Percentiles rank a stretch among this genome's conserved stretches.
phyloP scores from a whole-genome alignment of 805 yeast genomes.

The Sugiyamaella chiloensis region DNA sequence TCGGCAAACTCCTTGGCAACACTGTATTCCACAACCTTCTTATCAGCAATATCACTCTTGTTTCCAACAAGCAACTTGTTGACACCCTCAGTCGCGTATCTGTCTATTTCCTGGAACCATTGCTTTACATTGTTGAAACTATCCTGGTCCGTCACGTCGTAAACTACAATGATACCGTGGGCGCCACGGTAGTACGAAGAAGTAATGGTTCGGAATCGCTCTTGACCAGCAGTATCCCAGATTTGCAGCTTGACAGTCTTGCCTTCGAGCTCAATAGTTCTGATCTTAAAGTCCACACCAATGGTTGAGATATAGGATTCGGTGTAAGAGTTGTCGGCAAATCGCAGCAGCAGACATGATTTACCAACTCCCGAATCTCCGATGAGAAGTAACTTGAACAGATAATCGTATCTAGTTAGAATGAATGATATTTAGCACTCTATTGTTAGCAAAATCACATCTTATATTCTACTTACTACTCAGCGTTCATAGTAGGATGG shows the following conservation, averaged over 20 bases:
- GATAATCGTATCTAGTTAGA: constrained; percentile 83
- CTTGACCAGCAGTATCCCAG: constrained; percentile 99
- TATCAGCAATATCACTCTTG: constrained; percentile 90
- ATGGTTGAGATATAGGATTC: constrained; percentile 96
- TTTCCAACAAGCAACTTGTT: constrained; percentile 94
- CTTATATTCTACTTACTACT: constrained; percentile 8
- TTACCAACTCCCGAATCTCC: constrained; percentile 99
- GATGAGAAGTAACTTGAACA: constrained; percentile 89
- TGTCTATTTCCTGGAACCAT: constrained; percentile 98
- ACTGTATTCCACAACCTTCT: constrained; percentile 92
- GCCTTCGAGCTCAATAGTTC: constrained; percentile 79
- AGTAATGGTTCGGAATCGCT: constrained; percentile 95
- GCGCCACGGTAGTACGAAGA: constrained; percentile 98
- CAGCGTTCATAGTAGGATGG: constrained; percentile 16
- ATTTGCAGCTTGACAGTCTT: constrained; percentile 96
- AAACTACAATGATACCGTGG: constrained; percentile 95
- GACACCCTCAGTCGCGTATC: constrained; percentile 97
- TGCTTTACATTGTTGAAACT: constrained; percentile 90
- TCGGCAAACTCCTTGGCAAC: constrained; percentile 98
- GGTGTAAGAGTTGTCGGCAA: constrained; percentile 96
- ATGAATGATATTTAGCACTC: neutral
- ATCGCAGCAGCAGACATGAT: constrained; percentile 89
- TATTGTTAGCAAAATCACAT: neutral
- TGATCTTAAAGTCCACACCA: constrained; percentile 87
- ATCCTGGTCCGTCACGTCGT: constrained; percentile 93